Percentiles rank a stretch among this genome's conserved stretches.
Evolutionary conservation across 306 rosid genomes (phyloP).

Genomic region (Hippophae gyantsensis): DNA sequence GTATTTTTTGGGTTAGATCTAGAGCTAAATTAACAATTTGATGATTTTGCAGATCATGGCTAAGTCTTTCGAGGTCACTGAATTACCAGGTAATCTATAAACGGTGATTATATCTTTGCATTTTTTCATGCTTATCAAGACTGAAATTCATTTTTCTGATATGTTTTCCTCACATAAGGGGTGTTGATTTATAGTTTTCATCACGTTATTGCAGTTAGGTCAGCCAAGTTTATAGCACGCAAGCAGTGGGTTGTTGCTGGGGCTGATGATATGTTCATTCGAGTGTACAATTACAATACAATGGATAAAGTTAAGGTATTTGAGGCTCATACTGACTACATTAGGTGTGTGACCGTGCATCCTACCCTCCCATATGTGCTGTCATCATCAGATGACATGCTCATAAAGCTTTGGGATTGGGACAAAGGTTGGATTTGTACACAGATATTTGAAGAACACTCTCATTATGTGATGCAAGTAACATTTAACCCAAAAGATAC

Average conservation of each 20-base stretch:
- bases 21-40: slow-evolving; percentile 23
- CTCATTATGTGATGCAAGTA: slow-evolving; percentile 99
- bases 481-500: slow-evolving; percentile 98
- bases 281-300: slow-evolving; percentile 96
- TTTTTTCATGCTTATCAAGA: slow-evolving; percentile 14
- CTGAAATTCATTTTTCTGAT: slow-evolving; percentile 7
- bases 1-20: slow-evolving; percentile 12
- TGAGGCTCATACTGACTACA: slow-evolving; percentile 99
- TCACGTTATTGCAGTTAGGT: slow-evolving; percentile 67
- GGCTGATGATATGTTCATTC: slow-evolving; percentile 95
- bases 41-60: slow-evolving; percentile 73
- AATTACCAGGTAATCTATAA: slow-evolving; percentile 67
- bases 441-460: slow-evolving; percentile 98
- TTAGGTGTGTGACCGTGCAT: slow-evolving; percentile 96
- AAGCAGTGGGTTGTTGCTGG: slow-evolving; percentile 99
- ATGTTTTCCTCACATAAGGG: too few relatives aligned
- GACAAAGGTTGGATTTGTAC: slow-evolving; percentile 98
- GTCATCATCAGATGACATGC: slow-evolving; percentile 99
- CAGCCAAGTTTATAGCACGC: slow-evolving; percentile 96
- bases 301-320: slow-evolving; percentile 96
- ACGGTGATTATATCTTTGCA: slow-evolving; percentile 16
- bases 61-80: slow-evolving; percentile 95
- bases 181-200: not conserved
- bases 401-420: slow-evolving; percentile 99
- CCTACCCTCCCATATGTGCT: slow-evolving; percentile 94